Percentiles rank a stretch among this genome's conserved stretches.
Evolutionary conservation across 2,329 filamentous ascomycete species (phyloP).

Genomic region (Monosporascus sp.): DNA sequence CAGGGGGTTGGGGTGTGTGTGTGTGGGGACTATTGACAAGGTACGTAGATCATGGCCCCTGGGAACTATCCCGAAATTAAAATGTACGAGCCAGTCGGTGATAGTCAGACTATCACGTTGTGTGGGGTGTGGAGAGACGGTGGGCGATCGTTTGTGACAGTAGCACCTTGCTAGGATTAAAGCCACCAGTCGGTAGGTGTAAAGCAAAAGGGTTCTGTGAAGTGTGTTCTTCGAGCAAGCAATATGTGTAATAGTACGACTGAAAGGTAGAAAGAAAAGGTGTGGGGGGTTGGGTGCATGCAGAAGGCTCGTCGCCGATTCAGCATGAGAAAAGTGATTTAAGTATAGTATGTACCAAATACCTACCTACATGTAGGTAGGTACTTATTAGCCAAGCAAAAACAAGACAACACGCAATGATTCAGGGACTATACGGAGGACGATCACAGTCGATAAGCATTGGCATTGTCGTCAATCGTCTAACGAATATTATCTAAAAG

Average conservation of each 20-base stretch:
- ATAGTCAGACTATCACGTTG: neutral
- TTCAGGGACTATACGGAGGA: too few species aligned
- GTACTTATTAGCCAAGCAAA: too few species aligned
- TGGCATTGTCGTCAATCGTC: too few species aligned
- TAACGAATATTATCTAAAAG: too few species aligned
- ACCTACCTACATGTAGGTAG: too few species aligned
- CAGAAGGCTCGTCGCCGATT: too few species aligned
- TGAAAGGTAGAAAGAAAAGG: neutral
- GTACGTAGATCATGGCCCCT: slow-evolving; percentile 8
- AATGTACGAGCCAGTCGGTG: neutral
- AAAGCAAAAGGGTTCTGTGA: neutral
- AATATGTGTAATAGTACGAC: neutral
- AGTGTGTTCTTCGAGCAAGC: neutral
- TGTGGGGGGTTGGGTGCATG: too few species aligned
- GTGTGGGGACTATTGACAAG: slow-evolving; percentile 4
- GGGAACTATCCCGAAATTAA: neutral
- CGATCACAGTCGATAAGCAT: too few species aligned
- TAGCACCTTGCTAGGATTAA: neutral
- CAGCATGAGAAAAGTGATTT: too few species aligned
- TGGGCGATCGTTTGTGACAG: neutral
- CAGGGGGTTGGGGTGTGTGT: too few species aligned
- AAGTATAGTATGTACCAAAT: too few species aligned
- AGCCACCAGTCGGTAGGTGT: neutral
- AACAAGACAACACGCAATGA: too few species aligned
- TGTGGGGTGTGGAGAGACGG: slow-evolving; percentile 1